Evolutionary conservation across 306 rosid genomes (phyloP).

Genomic region (Corylus avellana): DNA sequence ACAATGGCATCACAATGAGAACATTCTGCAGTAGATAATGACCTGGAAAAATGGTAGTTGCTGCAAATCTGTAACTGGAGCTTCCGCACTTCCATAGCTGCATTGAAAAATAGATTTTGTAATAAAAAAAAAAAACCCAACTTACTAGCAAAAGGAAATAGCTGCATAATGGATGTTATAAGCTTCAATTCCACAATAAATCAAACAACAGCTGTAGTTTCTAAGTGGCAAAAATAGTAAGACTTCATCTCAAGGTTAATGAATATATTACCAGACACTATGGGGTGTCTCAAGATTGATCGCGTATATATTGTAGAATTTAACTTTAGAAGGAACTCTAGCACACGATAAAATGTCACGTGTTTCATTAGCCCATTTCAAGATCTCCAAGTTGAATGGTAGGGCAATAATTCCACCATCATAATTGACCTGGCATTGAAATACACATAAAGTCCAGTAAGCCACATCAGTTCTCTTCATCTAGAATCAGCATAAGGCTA

Average conservation of each 20-base stretch:
- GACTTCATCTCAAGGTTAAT: background rate
- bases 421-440: slow-evolving; percentile 56
- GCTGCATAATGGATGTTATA: background rate
- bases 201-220: background rate
- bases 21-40: slow-evolving; percentile 17
- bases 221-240: background rate
- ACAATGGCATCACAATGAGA: slow-evolving; percentile 16
- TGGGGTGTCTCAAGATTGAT: slow-evolving; percentile 71
- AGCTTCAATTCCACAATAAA: background rate
- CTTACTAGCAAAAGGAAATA: background rate
- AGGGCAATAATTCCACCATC: slow-evolving; percentile 59
- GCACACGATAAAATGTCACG: slow-evolving; percentile 65
- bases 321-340: slow-evolving; percentile 80
- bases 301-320: slow-evolving; percentile 91
- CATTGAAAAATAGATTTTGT: slow-evolving; percentile 29
- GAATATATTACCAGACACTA: slow-evolving; percentile 72
- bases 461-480: background rate
- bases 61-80: slow-evolving; percentile 70
- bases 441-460: slow-evolving; percentile 9
- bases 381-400: slow-evolving; percentile 77
- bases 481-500: slow-evolving; percentile 5
- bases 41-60: slow-evolving; percentile 67
- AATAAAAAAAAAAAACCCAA: slow-evolving; percentile 10
- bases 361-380: slow-evolving; percentile 88
- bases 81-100: slow-evolving; percentile 81